Evolutionary conservation across 1,139 yeast genomes (phyloP).

Genomic region (Yamadazyma triangularis): DNA sequence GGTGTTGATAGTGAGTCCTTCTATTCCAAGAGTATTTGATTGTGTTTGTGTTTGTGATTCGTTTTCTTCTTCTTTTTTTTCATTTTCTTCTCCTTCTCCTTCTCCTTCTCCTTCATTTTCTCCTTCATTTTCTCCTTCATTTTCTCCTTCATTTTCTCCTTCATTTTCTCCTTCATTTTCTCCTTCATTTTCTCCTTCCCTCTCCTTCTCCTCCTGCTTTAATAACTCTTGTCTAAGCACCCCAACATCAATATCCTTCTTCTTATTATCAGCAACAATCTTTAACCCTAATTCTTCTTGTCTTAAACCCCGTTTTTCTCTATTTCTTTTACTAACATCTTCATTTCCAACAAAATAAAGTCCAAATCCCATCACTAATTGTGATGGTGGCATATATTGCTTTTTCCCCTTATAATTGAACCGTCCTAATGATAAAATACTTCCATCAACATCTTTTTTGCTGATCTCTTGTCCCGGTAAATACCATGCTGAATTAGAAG

Average conservation of each 20-base stretch:
- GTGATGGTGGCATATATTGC: slow-evolving; percentile 72
- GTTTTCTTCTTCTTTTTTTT: background rate
- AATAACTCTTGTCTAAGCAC: slow-evolving; percentile 10
- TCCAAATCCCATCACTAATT: slow-evolving; percentile 85
- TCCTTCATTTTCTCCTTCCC: slow-evolving; percentile 8
- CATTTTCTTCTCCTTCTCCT: background rate
- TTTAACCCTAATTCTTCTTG: slow-evolving; percentile 47
- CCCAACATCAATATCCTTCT: slow-evolving; percentile 24
- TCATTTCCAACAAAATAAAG: slow-evolving; percentile 70
- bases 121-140: slow-evolving; percentile 9
- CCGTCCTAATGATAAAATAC: slow-evolving; percentile 60
- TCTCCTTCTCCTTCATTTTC: slow-evolving; percentile 8
- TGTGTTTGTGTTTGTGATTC: background rate
- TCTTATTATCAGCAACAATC: slow-evolving; percentile 34
- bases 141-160: slow-evolving; percentile 10
- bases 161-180: slow-evolving; percentile 8
- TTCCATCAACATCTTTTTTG: slow-evolving; percentile 63
- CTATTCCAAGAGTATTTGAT: slow-evolving; percentile 3
- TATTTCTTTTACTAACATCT: slow-evolving; percentile 41
- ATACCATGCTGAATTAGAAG: slow-evolving; percentile 82
- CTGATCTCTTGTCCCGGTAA: slow-evolving; percentile 62
- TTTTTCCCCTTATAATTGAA: slow-evolving; percentile 56
- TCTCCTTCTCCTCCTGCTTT: slow-evolving; percentile 10
- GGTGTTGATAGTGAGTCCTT: slow-evolving; percentile 12
- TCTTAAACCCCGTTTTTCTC: slow-evolving; percentile 28